Percentiles rank a stretch among this genome's conserved stretches.
Evolutionary conservation across 2,329 filamentous ascomycete species (phyloP).

Genomic region (Dothistroma pini): DNA sequence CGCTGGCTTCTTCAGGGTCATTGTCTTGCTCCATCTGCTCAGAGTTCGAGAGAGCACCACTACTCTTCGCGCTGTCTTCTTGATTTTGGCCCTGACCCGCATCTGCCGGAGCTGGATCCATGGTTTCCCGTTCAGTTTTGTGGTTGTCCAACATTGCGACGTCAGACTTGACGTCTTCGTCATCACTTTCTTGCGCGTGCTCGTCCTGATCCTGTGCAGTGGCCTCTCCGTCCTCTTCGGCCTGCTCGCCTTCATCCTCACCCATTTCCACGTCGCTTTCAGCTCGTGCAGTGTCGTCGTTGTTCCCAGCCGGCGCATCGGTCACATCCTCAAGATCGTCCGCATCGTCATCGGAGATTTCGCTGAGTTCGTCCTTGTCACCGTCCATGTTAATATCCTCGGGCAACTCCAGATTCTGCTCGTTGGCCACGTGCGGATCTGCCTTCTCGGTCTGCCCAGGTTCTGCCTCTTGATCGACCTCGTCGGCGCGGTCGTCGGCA

Average conservation of each 20-base stretch:
- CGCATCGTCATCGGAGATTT: constrained; percentile 40
- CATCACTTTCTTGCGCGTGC: constrained; percentile 37
- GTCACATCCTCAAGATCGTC: constrained; percentile 26
- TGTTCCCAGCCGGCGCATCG: constrained; percentile 17
- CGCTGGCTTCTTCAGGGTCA: constrained; percentile 22
- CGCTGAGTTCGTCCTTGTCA: constrained; percentile 52
- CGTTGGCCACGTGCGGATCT: constrained; percentile 75
- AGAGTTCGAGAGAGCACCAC: constrained; percentile 39
- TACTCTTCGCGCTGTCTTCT: constrained; percentile 33
- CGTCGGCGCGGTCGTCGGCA: constrained; percentile 27
- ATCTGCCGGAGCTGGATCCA: constrained; percentile 48
- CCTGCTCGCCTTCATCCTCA: constrained; percentile 21
- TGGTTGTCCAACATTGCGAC: constrained; percentile 38
- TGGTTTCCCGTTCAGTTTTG: constrained; percentile 40
- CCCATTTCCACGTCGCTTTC: constrained; percentile 24
- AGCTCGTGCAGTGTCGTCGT: constrained; percentile 15
- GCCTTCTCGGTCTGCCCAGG: constrained; percentile 64
- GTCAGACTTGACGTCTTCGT: constrained; percentile 40
- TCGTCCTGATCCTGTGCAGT: constrained; percentile 37
- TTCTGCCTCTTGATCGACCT: constrained; percentile 59
- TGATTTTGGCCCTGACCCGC: constrained; percentile 40
- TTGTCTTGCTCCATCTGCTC: constrained; percentile 33
- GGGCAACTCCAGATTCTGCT: constrained; percentile 76
- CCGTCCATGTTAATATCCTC: constrained; percentile 84
- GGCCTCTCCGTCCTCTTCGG: constrained; percentile 21